phyloP scores from a whole-genome alignment of 441 rosid species.

The Sinapis alba region DNA sequence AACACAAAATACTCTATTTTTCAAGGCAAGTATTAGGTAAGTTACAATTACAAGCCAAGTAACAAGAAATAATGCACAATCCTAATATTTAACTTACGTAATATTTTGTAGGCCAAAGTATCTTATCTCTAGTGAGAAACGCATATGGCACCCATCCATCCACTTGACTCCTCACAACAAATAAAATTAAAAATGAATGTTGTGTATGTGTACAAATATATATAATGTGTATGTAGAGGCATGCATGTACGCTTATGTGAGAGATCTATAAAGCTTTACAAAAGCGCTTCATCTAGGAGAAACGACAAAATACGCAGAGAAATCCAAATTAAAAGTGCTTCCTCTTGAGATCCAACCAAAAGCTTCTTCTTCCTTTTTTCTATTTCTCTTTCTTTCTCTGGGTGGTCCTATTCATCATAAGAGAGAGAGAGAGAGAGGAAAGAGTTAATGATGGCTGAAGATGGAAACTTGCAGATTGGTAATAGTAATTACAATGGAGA shows the following conservation, averaged over 20 bases:
- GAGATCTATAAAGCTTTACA: slow-evolving; percentile 20
- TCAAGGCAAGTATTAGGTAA: too few species aligned
- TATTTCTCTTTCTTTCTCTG: not conserved
- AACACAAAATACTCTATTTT: too few species aligned
- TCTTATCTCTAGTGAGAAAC: slow-evolving; percentile 27
- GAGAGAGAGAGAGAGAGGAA: not conserved
- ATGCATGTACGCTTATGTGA: slow-evolving; percentile 11
- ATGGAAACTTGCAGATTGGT: slow-evolving; percentile 20
- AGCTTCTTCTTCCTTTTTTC: not conserved
- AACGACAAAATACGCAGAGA: slow-evolving; percentile 31
- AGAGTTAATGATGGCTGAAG: slow-evolving; percentile 31
- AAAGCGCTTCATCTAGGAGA: slow-evolving; percentile 24
- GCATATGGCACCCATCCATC: slow-evolving; percentile 35
- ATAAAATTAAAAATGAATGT: not conserved
- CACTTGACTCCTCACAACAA: slow-evolving; percentile 19
- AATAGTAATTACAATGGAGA: slow-evolving; percentile 32
- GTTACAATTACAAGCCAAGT: too few species aligned
- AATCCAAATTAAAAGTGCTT: slow-evolving; percentile 18
- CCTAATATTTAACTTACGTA: not conserved
- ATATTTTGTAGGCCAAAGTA: not conserved
- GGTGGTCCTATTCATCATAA: not conserved
- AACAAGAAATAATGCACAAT: too few species aligned
- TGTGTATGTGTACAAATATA: not conserved
- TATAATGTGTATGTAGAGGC: slow-evolving; percentile 11
- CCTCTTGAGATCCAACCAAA: slow-evolving; percentile 23